Percentiles rank a stretch among this genome's conserved stretches.
These are phyloP conservation scores for Haematococcus lacustris DNA, from an alignment of 139 green algal genomes.

Conservation along the genomic window DNA sequence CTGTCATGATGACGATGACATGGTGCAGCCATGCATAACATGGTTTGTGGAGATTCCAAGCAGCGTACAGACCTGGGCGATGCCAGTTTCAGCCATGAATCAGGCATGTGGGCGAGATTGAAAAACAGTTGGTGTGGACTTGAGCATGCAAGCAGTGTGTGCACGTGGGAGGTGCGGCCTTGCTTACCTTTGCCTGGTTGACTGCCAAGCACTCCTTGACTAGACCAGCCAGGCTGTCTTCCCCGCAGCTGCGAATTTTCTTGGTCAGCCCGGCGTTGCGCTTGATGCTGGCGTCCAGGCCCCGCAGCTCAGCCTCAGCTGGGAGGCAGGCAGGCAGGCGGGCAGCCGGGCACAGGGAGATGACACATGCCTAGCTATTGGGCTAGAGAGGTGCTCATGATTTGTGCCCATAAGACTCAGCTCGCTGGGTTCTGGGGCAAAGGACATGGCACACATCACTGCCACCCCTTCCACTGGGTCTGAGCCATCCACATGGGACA, in stretches of 20 bases:
- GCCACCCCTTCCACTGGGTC: no score
- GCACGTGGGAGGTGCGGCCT: background rate
- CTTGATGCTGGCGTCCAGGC: constrained; percentile 87
- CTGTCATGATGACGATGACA: no score
- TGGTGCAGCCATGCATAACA: no score
- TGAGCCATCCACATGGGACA: no score
- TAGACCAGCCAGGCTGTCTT: constrained; percentile 31
- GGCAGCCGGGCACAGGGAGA: background rate
- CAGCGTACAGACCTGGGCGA: no score
- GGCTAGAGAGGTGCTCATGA: background rate
- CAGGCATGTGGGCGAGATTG: no score
- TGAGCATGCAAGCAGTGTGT: no score
- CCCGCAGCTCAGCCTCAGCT: constrained; percentile 13
- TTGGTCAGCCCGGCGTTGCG: constrained; percentile 82
- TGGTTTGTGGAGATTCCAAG: no score
- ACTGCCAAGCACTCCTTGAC: constrained; percentile 66
- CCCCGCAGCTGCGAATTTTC: constrained; percentile 49
- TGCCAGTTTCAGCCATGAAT: no score
- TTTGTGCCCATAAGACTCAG: background rate
- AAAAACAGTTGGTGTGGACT: no score
- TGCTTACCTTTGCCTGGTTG: constrained; percentile 74
- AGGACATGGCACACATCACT: no score
- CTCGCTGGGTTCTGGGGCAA: no score
- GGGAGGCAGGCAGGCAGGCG: background rate
- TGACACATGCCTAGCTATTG: background rate